Conservation (phyloP, 805 yeast species). For the Metschnikowia henanensis region DNA sequence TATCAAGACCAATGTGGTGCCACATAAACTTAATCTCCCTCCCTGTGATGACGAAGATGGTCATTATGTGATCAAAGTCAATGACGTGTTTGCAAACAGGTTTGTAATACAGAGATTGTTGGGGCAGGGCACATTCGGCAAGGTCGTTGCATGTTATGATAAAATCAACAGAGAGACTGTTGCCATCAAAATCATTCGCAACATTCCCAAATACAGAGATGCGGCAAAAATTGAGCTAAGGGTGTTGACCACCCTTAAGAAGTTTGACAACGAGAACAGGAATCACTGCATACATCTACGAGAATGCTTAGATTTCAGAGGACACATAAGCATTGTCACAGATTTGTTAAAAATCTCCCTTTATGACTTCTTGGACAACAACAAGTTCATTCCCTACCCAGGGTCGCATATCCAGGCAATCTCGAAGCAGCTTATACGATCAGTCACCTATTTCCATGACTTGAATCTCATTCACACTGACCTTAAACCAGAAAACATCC, state of each 20-base stretch:
- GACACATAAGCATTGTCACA: constrained; percentile 93
- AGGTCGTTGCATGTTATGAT: constrained; percentile 84
- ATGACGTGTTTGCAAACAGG: constrained; percentile 70
- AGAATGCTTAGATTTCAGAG: constrained; percentile 89
- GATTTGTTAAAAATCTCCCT: constrained; percentile 82
- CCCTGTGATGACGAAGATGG: constrained; percentile 72
- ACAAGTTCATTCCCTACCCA: constrained; percentile 87
- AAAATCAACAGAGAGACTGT: constrained; percentile 55
- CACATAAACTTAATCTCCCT: constrained; percentile 29
- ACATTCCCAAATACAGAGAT: constrained; percentile 91
- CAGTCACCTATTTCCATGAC: constrained; percentile 88
- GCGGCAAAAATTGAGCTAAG: constrained; percentile 93
- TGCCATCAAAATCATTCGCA: constrained; percentile 90
- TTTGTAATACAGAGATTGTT: constrained; percentile 66
- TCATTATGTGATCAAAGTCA: constrained; percentile 62
- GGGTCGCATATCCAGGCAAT: constrained; percentile 90
- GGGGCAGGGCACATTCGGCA: constrained; percentile 94
- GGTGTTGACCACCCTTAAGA: constrained; percentile 70
- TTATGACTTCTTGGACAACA: constrained; percentile 85
- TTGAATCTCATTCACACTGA: constrained; percentile 92
- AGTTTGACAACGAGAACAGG: constrained; percentile 63
- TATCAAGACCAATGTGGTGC: constrained; percentile 39
- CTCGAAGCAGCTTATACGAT: constrained; percentile 78
- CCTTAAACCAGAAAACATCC: constrained; percentile 91
- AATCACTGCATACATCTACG: constrained; percentile 82